Base-by-base conservation (phyloP, 1,284 basidiomycete genomes). In the Neonothopanus nambi region DNA sequence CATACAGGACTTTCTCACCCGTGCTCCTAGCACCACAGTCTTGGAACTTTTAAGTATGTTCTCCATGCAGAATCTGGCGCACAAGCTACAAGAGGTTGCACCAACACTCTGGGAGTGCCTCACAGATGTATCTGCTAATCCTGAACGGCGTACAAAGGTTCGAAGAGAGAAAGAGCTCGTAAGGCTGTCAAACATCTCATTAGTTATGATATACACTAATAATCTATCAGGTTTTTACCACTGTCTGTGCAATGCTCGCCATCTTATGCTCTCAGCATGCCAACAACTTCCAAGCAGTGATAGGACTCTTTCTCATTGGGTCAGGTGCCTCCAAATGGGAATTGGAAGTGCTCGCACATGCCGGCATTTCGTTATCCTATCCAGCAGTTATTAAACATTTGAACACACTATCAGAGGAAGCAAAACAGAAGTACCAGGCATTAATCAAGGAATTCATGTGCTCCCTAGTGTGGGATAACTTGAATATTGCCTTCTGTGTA, bases 391-490 rank as follows among this genome's bases (percentile, higher is more conserved):
- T 65, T 9, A 20, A 21, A 1, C 61, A 67, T 40, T 48, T 70
- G 20, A 61, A 63, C 38, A 41, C 44, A 3, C 61, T 70, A 15
- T 62, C 62, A 0, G 21, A 57, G 3, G 66, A 65, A 35, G 54
- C 45, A 1, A 26, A 58, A 0, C 11, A 15, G 7, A 18, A 49
- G 4, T 53, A 60, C 20, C 40, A 35, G 12, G 12, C 47, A 6
- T 51, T 67, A 6, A 55, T 60, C 13, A 52, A 52, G 12, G 28
- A 37, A 9, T 36, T 35, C n/a, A 56, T 59, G 24, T 63, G 55
- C 40, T 58, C 62, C 49, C 28, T 68, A 23, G 58, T 65, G 5
- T 69, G 66, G 66, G 67, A 68, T 48, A 69, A 69, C 48, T 12
- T 67, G 11, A 69, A 69, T 55, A 65, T 69, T 26, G 58, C 65